Base-by-base conservation (phyloP, 345 rosid genomes). In the Eucalyptus erythrocorys region DNA sequence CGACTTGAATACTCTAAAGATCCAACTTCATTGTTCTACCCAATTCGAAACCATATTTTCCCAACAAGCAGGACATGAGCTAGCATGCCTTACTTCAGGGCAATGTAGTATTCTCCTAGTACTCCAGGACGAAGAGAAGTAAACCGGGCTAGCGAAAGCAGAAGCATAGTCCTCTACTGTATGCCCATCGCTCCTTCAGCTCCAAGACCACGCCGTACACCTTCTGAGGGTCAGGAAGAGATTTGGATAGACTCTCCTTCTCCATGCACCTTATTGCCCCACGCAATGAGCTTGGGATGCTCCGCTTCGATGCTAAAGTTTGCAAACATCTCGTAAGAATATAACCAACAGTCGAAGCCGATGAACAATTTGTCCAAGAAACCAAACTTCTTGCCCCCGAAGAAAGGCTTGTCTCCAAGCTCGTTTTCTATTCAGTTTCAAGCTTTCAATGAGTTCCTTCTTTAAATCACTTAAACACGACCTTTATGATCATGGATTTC, bases 191-290 rank as follows among this genome's bases (percentile, higher is more conserved):
- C 90, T 87, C 90, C 86, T 85, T 92, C 80, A 88, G 3, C 68
- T 32, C 48, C 27, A 53, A 26, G 10, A 86, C 48, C 88, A 90
- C 53, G 30, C 19, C 89, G 50, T 89, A 87, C 26, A 90, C 81
- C 80, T 89, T 89, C 80, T 88, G 87, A 2, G 88, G 87, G 66
- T 92, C 91, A 3, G 90, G 81, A 24, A 93, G 66, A 27, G 84
- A 50, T 43, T 91, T 89, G 79, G 93, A 88, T 6, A 91, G 90
- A 27, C 85, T 88, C 32, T 92, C 92, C 80, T 76, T 91, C 47
- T 91, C 86, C 92, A 89, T 27, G 88, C 93, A 91, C 88, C 93
- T 91, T 91, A 85, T 93, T 91, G 9, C 59, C 87, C 93, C 94
- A 91, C 5, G 89, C 90, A 7, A 89, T 30, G 16, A 94, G 7